Conservation (phyloP, 2,329 filamentous ascomycete genomes). For the Drechslera avenae region DNA sequence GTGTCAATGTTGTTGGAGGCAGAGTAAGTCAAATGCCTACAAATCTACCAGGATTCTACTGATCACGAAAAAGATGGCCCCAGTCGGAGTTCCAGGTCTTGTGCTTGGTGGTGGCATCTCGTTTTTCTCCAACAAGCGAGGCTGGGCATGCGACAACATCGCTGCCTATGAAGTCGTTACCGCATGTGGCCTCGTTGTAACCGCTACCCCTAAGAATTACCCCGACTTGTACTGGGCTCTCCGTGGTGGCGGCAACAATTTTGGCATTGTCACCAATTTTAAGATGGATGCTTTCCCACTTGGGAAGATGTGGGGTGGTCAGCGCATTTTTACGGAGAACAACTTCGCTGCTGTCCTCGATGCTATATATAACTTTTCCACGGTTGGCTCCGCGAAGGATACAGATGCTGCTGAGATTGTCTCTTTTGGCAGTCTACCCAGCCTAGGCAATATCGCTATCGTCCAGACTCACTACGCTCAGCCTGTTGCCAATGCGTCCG, state of each 20-base stretch:
- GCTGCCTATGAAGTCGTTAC: constrained; percentile 42
- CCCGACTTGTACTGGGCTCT: constrained; percentile 48
- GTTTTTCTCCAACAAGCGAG: constrained; percentile 28
- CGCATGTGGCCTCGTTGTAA: constrained; percentile 45
- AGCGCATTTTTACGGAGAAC: constrained; percentile 20
- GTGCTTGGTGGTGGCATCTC: constrained; percentile 36
- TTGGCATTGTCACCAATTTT: constrained; percentile 44
- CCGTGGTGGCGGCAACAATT: constrained; percentile 41
- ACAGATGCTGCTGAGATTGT: constrained; percentile 34
- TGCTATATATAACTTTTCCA: constrained; percentile 15
- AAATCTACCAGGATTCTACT: constrained; percentile 1
- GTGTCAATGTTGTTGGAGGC: constrained; percentile 41
- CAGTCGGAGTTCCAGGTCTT: constrained; percentile 42
- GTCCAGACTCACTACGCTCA: constrained; percentile 32
- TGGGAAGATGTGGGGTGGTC: constrained; percentile 19
- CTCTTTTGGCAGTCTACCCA: constrained; percentile 9
- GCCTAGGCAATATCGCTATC: constrained; percentile 28
- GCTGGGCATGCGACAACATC: constrained; percentile 40
- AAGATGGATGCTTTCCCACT: constrained; percentile 13
- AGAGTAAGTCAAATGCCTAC: constrained; percentile 34
- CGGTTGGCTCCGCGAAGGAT: constrained; percentile 22
- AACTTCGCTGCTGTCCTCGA: constrained; percentile 13
- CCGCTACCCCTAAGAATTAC: constrained; percentile 28
- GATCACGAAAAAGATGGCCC: constrained; percentile 20
- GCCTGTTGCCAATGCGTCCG: constrained; percentile 25